Percentiles rank a stretch among this genome's conserved stretches.
These are phyloP conservation scores for Sphagnurus paluster DNA, from an alignment of 1,284 basidiomycete species.

Conservation along the genomic window DNA sequence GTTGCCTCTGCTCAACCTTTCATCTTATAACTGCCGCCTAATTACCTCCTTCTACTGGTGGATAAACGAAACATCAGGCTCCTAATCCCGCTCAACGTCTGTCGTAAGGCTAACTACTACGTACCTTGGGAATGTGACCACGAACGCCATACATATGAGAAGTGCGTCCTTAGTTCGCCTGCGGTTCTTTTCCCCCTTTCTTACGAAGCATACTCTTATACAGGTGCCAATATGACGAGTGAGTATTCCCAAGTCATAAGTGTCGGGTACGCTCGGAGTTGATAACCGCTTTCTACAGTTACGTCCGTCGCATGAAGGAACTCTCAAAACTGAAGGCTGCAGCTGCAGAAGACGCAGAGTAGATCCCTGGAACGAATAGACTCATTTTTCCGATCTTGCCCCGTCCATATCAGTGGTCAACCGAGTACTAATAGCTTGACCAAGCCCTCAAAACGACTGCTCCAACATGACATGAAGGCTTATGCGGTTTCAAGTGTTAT, in stretches of 20 bases:
- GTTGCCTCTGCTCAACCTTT: background rate
- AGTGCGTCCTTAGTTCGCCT: constrained; percentile 28
- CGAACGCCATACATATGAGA: constrained; percentile 44
- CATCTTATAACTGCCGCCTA: background rate
- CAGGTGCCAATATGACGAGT: constrained; percentile 93
- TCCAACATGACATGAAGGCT: background rate
- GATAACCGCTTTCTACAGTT: constrained; percentile 44
- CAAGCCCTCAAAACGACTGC: background rate
- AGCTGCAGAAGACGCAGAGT: constrained; percentile 15
- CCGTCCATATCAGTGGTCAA: background rate
- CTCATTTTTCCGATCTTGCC: constrained; percentile 1
- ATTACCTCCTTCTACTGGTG: background rate
- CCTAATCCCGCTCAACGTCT: constrained; percentile 31
- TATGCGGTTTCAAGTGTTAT: background rate
- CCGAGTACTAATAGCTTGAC: too few species aligned
- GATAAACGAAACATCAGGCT: constrained; percentile 10
- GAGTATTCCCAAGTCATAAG: constrained; percentile 34
- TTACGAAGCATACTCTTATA: background rate
- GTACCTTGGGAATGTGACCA: constrained; percentile 46
- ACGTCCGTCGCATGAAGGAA: constrained; percentile 82
- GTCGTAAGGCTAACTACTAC: constrained; percentile 37
- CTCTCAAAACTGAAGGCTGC: constrained; percentile 69
- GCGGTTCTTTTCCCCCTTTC: background rate
- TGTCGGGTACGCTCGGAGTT: constrained; percentile 11
- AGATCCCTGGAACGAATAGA: constrained; percentile 15